Conservation (phyloP, 495 filamentous ascomycete genomes). For the Rostrohypoxylon terebratum region DNA sequence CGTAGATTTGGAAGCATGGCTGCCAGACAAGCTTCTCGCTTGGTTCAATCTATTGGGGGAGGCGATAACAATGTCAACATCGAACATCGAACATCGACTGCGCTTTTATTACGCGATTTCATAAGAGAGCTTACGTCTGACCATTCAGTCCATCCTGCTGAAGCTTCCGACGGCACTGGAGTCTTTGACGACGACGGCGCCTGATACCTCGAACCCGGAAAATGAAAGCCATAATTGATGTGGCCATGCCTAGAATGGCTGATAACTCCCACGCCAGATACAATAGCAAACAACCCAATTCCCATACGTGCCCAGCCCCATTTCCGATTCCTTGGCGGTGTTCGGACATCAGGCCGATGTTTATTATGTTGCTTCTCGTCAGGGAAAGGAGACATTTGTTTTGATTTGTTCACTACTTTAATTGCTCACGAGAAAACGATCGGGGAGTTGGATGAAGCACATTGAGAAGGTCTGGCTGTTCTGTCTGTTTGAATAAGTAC, state of each 20-base stretch:
- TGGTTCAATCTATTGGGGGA: slow-evolving; percentile 54
- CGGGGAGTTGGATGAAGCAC: neutral
- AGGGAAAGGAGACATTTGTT: slow-evolving; percentile 21
- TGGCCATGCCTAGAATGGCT: slow-evolving; percentile 15
- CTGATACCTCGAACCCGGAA: slow-evolving; percentile 7
- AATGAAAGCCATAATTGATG: slow-evolving; percentile 9
- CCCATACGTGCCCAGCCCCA: slow-evolving; percentile 26
- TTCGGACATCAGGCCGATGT: neutral
- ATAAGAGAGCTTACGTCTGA: slow-evolving; percentile 37
- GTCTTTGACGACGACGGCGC: neutral
- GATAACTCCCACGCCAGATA: slow-evolving; percentile 20
- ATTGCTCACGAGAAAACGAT: neutral
- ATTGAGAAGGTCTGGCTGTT: neutral
- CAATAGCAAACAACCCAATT: slow-evolving; percentile 7
- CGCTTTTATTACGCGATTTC: neutral
- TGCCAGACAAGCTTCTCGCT: slow-evolving; percentile 58
- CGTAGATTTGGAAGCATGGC: slow-evolving; percentile 50
- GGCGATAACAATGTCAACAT: slow-evolving; percentile 26
- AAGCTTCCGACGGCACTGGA: neutral
- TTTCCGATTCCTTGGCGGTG: neutral
- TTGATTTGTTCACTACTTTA: slow-evolving; percentile 5
- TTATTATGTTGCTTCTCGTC: slow-evolving; percentile 21
- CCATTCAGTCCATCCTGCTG: slow-evolving; percentile 47
- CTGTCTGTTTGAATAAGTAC: neutral
- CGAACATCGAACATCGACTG: slow-evolving; percentile 18